Conservation (phyloP, 495 filamentous ascomycete genomes). For the Podospora anserina region DNA sequence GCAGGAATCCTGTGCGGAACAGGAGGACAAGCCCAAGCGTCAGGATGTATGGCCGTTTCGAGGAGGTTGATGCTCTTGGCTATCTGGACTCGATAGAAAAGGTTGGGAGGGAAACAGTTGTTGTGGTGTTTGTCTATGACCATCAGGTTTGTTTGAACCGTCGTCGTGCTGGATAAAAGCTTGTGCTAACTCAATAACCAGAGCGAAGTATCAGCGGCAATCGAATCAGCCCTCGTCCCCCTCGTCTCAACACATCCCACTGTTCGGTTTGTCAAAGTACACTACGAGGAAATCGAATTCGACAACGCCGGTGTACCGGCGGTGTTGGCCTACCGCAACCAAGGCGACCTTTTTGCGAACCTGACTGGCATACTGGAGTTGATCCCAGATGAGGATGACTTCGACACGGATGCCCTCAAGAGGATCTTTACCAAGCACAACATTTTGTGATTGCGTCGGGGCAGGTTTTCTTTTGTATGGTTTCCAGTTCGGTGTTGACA, state of each 20-base stretch:
- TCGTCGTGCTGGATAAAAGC: slow-evolving; percentile 8
- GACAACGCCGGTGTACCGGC: slow-evolving; percentile 85
- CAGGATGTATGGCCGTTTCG: slow-evolving; percentile 70
- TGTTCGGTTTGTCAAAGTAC: slow-evolving; percentile 84
- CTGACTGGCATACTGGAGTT: slow-evolving; percentile 81
- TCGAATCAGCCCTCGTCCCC: slow-evolving; percentile 71
- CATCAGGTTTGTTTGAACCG: slow-evolving; percentile 62
- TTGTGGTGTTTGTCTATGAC: slow-evolving; percentile 95
- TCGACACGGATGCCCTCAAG: slow-evolving; percentile 50
- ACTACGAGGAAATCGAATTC: slow-evolving; percentile 93
- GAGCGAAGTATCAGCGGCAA: slow-evolving; percentile 69
- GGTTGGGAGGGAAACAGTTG: slow-evolving; percentile 71
- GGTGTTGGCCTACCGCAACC: slow-evolving; percentile 77
- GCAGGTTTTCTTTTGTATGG: neutral
- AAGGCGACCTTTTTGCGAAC: slow-evolving; percentile 86
- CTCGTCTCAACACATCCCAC: slow-evolving; percentile 66
- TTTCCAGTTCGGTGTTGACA: too few relatives aligned
- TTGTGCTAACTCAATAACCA: slow-evolving; percentile 36
- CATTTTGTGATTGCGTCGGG: slow-evolving; percentile 37
- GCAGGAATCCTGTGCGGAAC: slow-evolving; percentile 43
- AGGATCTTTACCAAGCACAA: slow-evolving; percentile 45
- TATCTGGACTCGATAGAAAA: slow-evolving; percentile 96
- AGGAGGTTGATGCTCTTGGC: slow-evolving; percentile 81
- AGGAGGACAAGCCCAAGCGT: slow-evolving; percentile 67
- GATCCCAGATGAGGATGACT: slow-evolving; percentile 65